Base-by-base conservation (phyloP, 2,329 filamentous ascomycete genomes). In the Calonectria pteridis region DNA sequence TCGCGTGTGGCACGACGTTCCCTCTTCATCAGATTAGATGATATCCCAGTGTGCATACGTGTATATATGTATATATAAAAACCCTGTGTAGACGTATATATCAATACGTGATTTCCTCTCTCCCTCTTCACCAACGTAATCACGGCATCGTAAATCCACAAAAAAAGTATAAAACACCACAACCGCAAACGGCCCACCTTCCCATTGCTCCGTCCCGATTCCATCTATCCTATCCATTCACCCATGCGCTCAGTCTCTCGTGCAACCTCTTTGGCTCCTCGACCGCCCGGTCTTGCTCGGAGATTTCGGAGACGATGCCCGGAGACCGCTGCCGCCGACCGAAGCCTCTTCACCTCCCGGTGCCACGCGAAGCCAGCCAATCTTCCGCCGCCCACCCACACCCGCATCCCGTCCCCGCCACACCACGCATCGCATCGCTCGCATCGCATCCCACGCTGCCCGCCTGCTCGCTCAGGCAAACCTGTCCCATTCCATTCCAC, bases 251-350 rank as follows among this genome's bases (percentile, higher is more conserved):
- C 63, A 26, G 35, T 43, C 31, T 16, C 53, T 62, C 69, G 35
- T 37, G 31, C 67, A 51, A 43, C 58, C 37, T 50, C 33, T 35
- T 43, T 46, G 53, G 53, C 43, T 64, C 50, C 29, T 4, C 33
- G 9, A 10, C 46, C 46, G 28, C 55, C 53, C 63, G 28, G 67
- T 14, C 43, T 23, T 46, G 69, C 76, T 79, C 77, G 77, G 77
- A 79, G 76, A 50, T 76, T 78, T 79, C 78, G 78, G 77, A 79
- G 77, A 64, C 74, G 76, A 75, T n/a, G 62, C 73, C 67, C 68
- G 58, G 73, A 72, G 66, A 51, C 37, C 40, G 29, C 43, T 49
- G 53, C 53, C 46, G 49, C 59, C 49, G 66, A 69, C 51, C 67
- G 67, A 70, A 58, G 23, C 51, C 31, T 51, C 26, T 20, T 20